phyloP scores from a whole-genome alignment of 768 basidiomycete genomes.

The Austroboletus eburneus region DNA sequence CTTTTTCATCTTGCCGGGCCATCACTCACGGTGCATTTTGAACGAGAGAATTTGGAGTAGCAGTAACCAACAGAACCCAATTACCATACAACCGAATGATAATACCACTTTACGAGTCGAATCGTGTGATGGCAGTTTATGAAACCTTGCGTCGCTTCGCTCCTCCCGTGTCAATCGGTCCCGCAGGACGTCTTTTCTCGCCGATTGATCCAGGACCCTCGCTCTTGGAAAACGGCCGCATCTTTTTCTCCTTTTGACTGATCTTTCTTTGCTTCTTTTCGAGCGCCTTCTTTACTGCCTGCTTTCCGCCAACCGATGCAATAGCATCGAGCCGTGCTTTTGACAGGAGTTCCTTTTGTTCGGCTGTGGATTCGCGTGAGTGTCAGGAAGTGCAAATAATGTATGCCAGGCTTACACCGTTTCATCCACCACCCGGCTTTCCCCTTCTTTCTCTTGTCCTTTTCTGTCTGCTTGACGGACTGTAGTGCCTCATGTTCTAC shows the following conservation, averaged over 20 bases:
- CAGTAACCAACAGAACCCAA: constrained; percentile 26
- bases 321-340: constrained; percentile 79
- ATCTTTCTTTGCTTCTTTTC: constrained; percentile 88
- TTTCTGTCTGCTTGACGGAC: constrained; percentile 43
- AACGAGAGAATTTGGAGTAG: constrained; percentile 25
- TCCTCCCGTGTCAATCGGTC: constrained; percentile 6
- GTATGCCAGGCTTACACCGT: constrained; percentile 46
- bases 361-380: constrained; percentile 48
- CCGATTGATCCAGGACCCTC: constrained; percentile 11
- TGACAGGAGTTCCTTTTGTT: constrained; percentile 69
- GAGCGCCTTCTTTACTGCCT: constrained; percentile 81
- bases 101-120: constrained; percentile 17
- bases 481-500: constrained; percentile 67
- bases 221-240: constrained; percentile 55
- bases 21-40: constrained; percentile 21
- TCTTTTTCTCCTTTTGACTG: constrained; percentile 85
- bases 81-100: constrained; percentile 26
- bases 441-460: constrained; percentile 62
- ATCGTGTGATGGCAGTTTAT: constrained; percentile 3
- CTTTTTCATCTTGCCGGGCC: constrained; percentile 25
- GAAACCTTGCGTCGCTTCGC: constrained; percentile 23
- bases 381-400: background rate
- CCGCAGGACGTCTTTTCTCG: constrained; percentile 16
- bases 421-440: constrained; percentile 89
- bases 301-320: constrained; percentile 68